These are phyloP conservation scores for Corylus avellana DNA, from an alignment of 306 rosid genomes.

Conservation along the genomic window DNA sequence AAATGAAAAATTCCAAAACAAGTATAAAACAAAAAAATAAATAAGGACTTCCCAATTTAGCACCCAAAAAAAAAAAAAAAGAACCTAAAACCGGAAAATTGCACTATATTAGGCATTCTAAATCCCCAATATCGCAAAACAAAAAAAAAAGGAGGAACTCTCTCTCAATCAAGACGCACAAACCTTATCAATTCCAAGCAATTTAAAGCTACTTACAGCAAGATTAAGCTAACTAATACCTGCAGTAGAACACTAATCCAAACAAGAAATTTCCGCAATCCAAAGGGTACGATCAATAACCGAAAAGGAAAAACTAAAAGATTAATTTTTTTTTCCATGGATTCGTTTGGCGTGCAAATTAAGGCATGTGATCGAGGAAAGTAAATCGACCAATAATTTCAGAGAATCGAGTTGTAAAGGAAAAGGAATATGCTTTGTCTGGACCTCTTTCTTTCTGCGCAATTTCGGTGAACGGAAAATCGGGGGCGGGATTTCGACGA, in stretches of 20 bases:
- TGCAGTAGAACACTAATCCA: background rate
- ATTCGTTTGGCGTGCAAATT: background rate
- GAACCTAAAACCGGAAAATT: background rate
- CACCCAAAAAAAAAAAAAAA: background rate
- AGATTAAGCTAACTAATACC: constrained; percentile 2
- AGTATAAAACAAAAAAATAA: background rate
- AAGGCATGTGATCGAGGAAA: background rate
- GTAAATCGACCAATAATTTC: background rate
- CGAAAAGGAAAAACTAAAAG: background rate
- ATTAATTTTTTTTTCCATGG: background rate
- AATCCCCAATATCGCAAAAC: background rate
- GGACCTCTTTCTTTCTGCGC: constrained; percentile 54
- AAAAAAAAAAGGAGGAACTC: background rate
- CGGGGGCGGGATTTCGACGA: constrained; percentile 45
- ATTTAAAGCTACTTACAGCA: constrained; percentile 1
- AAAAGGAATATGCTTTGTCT: background rate
- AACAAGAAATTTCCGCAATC: constrained; percentile 23
- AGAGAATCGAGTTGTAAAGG: background rate
- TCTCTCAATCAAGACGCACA: constrained; percentile 9
- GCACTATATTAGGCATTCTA: constrained; percentile 4
- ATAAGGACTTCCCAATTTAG: background rate
- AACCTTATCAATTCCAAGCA: constrained; percentile 11
- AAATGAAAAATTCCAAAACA: constrained; percentile 1
- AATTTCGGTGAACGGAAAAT: constrained; percentile 28
- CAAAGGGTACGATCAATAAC: background rate